Evolutionary conservation across 441 rosid species (phyloP).

Genomic region (Biscutella auriculata): DNA sequence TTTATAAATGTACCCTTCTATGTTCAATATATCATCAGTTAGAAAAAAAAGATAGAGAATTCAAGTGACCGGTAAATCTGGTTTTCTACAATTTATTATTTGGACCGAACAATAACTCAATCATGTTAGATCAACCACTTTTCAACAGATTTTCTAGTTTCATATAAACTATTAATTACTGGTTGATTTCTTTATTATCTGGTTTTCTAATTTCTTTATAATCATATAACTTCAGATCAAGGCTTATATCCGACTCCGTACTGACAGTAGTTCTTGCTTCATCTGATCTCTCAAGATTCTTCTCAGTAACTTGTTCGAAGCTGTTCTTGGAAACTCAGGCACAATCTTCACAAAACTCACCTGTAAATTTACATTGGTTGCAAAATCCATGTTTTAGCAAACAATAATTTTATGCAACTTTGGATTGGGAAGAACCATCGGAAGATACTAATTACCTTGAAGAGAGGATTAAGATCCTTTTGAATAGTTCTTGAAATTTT

Average conservation of each 20-base stretch:
- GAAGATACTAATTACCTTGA: conserved; percentile 42
- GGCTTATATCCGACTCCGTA: conserved; percentile 43
- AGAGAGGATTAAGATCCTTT: conserved; percentile 66
- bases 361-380: conserved; percentile 22
- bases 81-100: no score
- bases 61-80: no score
- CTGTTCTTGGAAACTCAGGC: conserved; percentile 62
- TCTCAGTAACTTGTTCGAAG: conserved; percentile 74
- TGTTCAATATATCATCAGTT: no score
- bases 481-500: conserved; percentile 56
- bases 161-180: neutral
- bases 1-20: no score
- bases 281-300: conserved; percentile 64
- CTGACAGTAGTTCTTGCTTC: conserved; percentile 34
- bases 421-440: neutral
- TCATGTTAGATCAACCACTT: neutral
- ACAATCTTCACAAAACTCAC: conserved; percentile 63
- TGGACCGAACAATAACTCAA: neutral
- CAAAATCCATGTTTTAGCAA: neutral
- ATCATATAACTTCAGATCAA: neutral
- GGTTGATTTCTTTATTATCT: neutral
- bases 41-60: no score
- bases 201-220: no score
- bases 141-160: neutral
- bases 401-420: neutral